Base-by-base conservation (phyloP, 331 rosid species). In the Cucumis variabilis region DNA sequence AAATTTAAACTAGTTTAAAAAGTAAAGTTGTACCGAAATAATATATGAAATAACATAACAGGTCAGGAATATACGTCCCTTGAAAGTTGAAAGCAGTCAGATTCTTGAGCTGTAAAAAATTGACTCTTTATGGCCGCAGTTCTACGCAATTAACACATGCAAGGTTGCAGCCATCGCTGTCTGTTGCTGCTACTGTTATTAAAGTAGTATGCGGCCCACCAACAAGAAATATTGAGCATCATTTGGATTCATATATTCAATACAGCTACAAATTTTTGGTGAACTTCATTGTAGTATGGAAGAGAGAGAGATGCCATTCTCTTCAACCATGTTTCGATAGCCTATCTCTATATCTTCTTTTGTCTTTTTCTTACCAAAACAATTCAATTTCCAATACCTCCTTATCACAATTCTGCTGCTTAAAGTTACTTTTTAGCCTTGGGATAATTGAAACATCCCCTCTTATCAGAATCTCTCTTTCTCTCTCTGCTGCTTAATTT, bases 121-220 rank as follows among this genome's bases (percentile, higher is more conserved):
- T 48, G 23, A 37, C 16, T 13, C 62, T 46, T 11, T 76, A 63
- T 13, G 82, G 33, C 37, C 9, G 82, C 33, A 76, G 21, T 78
- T n/a, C 83, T 13, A 75, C 16, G 69, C 69, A 25, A 60, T 17
- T 55, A 17, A 55, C 85, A 80, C 69, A 82, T 82, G 85, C 51
- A 15, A 60, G 24, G 85, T 60, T 82, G 85, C 30, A 82, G 28
- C 55, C 70, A 28, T 82, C 72, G 55, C 11, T 58, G 66, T 81
- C 85, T 16, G 84, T 53, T 53, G n/a, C 16, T 79, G 37, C 23
- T n/a, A 13, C 81, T 20, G 58, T 37, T 37, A 41, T 41, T 71
- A 33, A 74, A 74, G 55, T 41, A 30, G 82, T n/a, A 78, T 8
- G 66, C 66, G 55, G 66, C 23, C 83, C 83, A 77, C 83, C 46